Evolutionary conservation across 2,329 filamentous ascomycete species (phyloP).

Genomic region (Hypoxylon sp.): DNA sequence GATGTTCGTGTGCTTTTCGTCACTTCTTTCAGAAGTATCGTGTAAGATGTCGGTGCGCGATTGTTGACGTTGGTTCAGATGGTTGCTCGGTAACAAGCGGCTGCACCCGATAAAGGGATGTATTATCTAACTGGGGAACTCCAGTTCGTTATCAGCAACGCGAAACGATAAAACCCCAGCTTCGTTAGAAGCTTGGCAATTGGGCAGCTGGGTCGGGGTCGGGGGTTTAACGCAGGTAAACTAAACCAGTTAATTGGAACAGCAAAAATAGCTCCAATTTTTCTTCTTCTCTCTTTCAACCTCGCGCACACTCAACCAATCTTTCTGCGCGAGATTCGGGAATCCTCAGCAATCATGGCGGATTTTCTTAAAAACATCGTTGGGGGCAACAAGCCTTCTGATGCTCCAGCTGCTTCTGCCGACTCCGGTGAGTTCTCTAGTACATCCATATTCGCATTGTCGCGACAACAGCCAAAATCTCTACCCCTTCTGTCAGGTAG

Average conservation of each 20-base stretch:
- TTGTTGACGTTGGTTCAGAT: constrained; percentile 37
- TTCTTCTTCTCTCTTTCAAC: constrained; percentile 17
- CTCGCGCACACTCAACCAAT: constrained; percentile 33
- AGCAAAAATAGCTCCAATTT: constrained; percentile 25
- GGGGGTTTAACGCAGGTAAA: constrained; percentile 3
- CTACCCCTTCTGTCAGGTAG: not conserved
- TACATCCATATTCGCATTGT: constrained; percentile 14
- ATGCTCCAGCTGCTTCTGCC: constrained; percentile 57
- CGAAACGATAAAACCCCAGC: not conserved
- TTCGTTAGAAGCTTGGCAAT: too few species aligned
- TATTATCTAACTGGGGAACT: too few species aligned
- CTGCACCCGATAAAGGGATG: not conserved
- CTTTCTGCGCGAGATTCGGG: constrained; percentile 25
- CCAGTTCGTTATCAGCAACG: too few species aligned
- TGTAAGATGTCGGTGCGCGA: not conserved
- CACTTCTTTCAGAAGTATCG: not conserved
- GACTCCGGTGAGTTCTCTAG: constrained; percentile 68
- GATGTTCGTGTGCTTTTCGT: not conserved
- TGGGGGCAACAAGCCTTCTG: constrained; percentile 69
- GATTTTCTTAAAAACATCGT: constrained; percentile 73
- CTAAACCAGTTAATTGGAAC: constrained; percentile 7
- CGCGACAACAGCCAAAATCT: constrained; percentile 18
- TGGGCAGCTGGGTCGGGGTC: too few species aligned
- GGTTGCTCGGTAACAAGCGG: constrained; percentile 29
- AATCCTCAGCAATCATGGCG: constrained; percentile 56